These are phyloP conservation scores for Rutidosis leptorrhynchoides DNA, from an alignment of 129 eudicot genomes.

Conservation along the genomic window DNA sequence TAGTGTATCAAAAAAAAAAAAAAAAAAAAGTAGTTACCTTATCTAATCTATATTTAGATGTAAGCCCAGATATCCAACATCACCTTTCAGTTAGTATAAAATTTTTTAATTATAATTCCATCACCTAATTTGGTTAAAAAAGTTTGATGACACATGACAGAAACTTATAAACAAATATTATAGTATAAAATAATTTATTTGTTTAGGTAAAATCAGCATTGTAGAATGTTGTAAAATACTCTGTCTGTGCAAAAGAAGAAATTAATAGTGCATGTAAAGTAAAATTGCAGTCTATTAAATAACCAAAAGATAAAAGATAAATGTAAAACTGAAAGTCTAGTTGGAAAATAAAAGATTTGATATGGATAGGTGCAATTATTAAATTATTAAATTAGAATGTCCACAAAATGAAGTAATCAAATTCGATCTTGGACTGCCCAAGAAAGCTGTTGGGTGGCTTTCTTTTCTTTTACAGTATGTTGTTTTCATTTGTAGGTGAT, in stretches of 20 bases:
- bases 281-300: constrained; percentile 9
- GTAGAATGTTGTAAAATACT: background rate
- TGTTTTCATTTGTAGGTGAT: constrained; percentile 26
- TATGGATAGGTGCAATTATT: constrained; percentile 20
- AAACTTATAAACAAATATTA: too few species aligned
- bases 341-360: constrained; percentile 11
- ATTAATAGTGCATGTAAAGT: constrained; percentile 23
- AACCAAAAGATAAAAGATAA: background rate
- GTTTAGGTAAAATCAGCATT: background rate
- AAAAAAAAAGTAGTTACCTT: background rate
- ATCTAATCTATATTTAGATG: constrained; percentile 18
- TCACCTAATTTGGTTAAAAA: background rate
- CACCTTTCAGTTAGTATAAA: background rate
- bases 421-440: constrained; percentile 44
- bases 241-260: background rate
- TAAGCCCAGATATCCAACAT: constrained; percentile 18
- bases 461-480: background rate
- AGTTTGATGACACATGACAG: background rate
- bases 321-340: constrained; percentile 15
- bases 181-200: background rate
- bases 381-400: constrained; percentile 26
- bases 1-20: background rate
- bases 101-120: background rate
- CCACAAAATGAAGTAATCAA: constrained; percentile 34
- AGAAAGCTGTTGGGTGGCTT: constrained; percentile 30